phyloP scores from a whole-genome alignment of 2,329 filamentous ascomycete species.

The Sphaerulina musiva region DNA sequence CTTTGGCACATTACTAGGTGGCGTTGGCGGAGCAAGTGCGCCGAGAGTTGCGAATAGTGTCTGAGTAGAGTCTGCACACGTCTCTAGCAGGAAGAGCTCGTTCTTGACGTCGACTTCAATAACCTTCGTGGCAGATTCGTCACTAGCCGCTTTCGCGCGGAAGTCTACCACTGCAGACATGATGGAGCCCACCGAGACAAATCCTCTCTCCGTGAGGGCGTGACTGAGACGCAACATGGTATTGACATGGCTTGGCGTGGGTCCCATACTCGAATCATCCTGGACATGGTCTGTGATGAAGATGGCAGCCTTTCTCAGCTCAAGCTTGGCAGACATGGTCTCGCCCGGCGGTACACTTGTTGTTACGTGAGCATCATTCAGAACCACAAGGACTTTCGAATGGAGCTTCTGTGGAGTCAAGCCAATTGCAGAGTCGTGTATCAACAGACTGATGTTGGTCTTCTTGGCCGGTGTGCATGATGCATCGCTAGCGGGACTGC shows the following conservation, averaged over 20 bases:
- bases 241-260: conserved; percentile 12
- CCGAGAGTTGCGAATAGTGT: conserved; percentile 75
- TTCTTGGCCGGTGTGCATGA: conserved; percentile 33
- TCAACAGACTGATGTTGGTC: conserved; percentile 62
- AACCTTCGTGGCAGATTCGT: conserved; percentile 56
- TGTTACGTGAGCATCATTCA: conserved; percentile 71
- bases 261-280: conserved; percentile 37
- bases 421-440: conserved; percentile 75
- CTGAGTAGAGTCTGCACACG: conserved; percentile 93
- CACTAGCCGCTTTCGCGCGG: conserved; percentile 51
- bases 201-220: conserved; percentile 58
- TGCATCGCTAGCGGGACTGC: conserved; percentile 21
- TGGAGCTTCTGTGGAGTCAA: conserved; percentile 70
- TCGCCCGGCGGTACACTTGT: conserved; percentile 60
- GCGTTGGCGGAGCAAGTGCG: conserved; percentile 73
- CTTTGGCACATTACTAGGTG: conserved; percentile 74
- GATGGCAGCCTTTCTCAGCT: conserved; percentile 73
- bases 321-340: conserved; percentile 57
- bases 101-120: conserved; percentile 77
- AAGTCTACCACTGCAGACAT: conserved; percentile 69
- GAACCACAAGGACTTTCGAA: conserved; percentile 70
- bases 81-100: conserved; percentile 82
- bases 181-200: conserved; percentile 78
- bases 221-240: conserved; percentile 33
- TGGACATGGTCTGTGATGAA: conserved; percentile 70